Evolutionary conservation across 208 protist species (phyloP), one percentile per base, ranked within the genome.

Genomic region (Trypanosoma cruzi): DNA sequence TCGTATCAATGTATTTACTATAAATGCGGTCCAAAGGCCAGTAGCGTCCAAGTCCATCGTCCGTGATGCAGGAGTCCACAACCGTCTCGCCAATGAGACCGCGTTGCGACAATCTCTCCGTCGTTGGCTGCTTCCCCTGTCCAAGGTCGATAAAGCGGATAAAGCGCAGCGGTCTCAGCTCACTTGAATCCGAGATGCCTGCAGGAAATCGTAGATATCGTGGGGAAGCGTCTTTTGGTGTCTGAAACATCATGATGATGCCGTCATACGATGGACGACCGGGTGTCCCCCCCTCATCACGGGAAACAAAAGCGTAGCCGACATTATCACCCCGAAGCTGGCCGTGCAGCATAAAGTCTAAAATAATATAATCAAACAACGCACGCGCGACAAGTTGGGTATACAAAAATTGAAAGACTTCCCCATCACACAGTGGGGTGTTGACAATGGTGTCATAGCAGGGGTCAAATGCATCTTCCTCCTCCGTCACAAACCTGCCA

Each of bases 311-410:
- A 68, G 70, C 67, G 54, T 82, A 94, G 28, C 91, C 91, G 29
- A 96, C 62, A 54, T 96, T 96, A 73, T 96, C 91, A 42, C 91
- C 91, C 10, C 91, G 84, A 2, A 96, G 81, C 68, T 96, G 86
- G 29, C 80, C 78, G 57, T 93, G 82, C 36, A 96, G 79, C 88
- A 96, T 94, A 20, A 96, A 44, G 67, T 96, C 91, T 24, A 93
- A 74, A 29, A 96, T 74, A 1, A 66, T 76, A 78, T 80, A 96
- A 64, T 96, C 82, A 65, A 94, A 94, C 20, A 94, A 60, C 16
- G 75, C 66, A 66, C 85, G 85, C 26, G 79, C 55, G 29, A 64
- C 81, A 40, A 96, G 83, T 66, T 96, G 91, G 29, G 68, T 67
- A 58, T 82, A 96, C 14, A 96, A 63, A 70, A 96, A 89, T 71